phyloP scores from a whole-genome alignment of 1,139 yeast species.

The Pichia sp. region DNA sequence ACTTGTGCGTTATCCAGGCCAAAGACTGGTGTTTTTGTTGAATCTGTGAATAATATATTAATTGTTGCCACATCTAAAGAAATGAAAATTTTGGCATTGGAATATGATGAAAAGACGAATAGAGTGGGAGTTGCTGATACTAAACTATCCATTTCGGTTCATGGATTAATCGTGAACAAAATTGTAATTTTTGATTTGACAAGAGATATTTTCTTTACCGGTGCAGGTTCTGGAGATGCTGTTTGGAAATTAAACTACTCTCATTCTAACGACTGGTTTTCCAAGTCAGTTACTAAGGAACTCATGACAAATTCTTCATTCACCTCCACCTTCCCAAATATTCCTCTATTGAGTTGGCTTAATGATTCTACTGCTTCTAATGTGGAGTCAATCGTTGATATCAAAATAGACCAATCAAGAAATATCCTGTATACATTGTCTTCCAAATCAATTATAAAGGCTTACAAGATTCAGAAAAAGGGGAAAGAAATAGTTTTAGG shows the following conservation, averaged over 20 bases:
- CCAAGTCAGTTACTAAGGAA: constrained; percentile 72
- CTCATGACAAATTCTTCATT: constrained; percentile 69
- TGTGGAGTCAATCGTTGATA: constrained; percentile 55
- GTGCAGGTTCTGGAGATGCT: constrained; percentile 67
- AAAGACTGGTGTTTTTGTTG: constrained; percentile 70
- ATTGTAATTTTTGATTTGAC: constrained; percentile 55
- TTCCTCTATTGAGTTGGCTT: constrained; percentile 25
- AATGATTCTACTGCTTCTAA: constrained; percentile 17
- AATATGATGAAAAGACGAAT: constrained; percentile 34
- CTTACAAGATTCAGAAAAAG: constrained; percentile 42
- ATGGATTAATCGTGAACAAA: constrained; percentile 67
- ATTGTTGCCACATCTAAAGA: constrained; percentile 77
- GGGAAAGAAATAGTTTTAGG: constrained; percentile 24
- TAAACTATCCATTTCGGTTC: constrained; percentile 69
- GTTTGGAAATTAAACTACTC: constrained; percentile 86
- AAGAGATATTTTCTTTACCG: constrained; percentile 78
- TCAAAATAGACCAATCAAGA: constrained; percentile 71
- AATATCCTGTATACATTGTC: constrained; percentile 76
- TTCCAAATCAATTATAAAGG: constrained; percentile 73
- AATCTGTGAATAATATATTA: constrained; percentile 63
- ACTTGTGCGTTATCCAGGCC: constrained; percentile 75
- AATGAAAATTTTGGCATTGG: constrained; percentile 68
- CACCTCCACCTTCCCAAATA: constrained; percentile 37
- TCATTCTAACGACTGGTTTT: constrained; percentile 83
- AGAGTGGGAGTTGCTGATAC: constrained; percentile 74